These are phyloP conservation scores for Yueomyces sp. DNA, from an alignment of 1,139 yeast species.

Conservation along the genomic window DNA sequence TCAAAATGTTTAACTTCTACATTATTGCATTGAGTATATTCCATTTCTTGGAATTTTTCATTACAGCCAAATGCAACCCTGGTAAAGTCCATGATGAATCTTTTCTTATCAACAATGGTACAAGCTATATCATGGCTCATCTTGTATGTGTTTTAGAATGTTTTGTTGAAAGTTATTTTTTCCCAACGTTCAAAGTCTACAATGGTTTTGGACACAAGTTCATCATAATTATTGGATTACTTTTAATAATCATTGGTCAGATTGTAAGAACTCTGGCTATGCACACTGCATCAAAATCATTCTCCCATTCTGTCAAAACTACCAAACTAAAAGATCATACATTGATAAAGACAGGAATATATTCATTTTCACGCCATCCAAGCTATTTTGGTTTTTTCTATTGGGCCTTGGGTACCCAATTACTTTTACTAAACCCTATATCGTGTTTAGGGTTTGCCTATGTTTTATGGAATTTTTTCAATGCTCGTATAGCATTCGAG, in stretches of 20 bases:
- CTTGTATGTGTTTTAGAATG: conserved; percentile 37
- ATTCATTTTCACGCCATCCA: conserved; percentile 64
- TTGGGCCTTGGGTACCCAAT: conserved; percentile 86
- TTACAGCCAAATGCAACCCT: conserved; percentile 64
- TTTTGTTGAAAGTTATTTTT: conserved; percentile 26
- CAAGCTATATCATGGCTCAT: conserved; percentile 55
- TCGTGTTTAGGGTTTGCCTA: conserved; percentile 34
- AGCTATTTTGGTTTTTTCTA: conserved; percentile 83
- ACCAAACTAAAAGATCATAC: conserved; percentile 41
- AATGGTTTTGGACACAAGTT: conserved; percentile 3
- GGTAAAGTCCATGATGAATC: conserved; percentile 59
- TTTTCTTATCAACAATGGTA: conserved; percentile 63
- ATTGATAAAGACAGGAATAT: conserved; percentile 65
- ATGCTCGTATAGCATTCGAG: conserved; percentile 51
- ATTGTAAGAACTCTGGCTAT: conserved; percentile 57
- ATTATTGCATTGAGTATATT: conserved; percentile 43
- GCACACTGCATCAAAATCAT: conserved; percentile 81
- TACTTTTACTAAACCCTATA: conserved; percentile 53
- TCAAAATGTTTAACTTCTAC: conserved; percentile 35
- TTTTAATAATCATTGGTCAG: conserved; percentile 49
- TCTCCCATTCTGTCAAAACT: conserved; percentile 66
- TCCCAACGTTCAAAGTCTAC: conserved; percentile 25
- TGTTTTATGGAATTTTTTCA: conserved; percentile 57
- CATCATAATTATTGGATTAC: conserved; percentile 33
- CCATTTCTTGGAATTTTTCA: conserved; percentile 70